phyloP scores from a whole-genome alignment of 345 rosid genomes.

The Ailanthus altissimus region DNA sequence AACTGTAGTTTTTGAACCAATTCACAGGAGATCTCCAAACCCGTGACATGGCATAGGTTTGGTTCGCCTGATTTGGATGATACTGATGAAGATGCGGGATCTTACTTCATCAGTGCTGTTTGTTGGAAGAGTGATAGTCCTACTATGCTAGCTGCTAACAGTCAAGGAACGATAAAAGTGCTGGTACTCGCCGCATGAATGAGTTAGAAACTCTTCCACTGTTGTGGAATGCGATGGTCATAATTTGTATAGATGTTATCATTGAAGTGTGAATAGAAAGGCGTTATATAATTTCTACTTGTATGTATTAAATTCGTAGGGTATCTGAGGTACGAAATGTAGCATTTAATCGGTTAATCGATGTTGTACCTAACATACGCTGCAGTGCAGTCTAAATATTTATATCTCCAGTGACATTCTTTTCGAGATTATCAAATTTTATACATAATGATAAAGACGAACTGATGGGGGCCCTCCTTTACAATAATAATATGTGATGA shows the following conservation, averaged over 20 bases:
- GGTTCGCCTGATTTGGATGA: slow-evolving; percentile 90
- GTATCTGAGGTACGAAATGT: not conserved
- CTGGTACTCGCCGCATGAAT: slow-evolving; percentile 76
- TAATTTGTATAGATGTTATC: slow-evolving; percentile 13
- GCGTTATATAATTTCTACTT: not conserved
- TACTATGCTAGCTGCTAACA: slow-evolving; percentile 91
- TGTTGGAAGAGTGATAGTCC: slow-evolving; percentile 99
- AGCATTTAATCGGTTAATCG: not conserved
- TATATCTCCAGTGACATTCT: not conserved
- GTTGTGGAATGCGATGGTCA: not conserved
- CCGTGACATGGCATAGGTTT: slow-evolving; percentile 81
- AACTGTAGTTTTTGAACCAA: not conserved
- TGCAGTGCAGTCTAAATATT: not conserved
- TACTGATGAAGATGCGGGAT: slow-evolving; percentile 76
- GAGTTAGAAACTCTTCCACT: not conserved
- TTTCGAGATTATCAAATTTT: no score
- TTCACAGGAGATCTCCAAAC: slow-evolving; percentile 82
- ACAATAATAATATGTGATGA: no score
- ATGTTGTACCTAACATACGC: slow-evolving; percentile 7
- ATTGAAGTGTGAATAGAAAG: slow-evolving; percentile 6
- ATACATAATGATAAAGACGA: no score
- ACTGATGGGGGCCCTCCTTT: no score
- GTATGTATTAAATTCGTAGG: slow-evolving; percentile 2
- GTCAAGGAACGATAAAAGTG: slow-evolving; percentile 98
- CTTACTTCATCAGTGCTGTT: slow-evolving; percentile 92